Conservation (phyloP, 2,329 filamentous ascomycete genomes). For the Diaporthe nobilis region DNA sequence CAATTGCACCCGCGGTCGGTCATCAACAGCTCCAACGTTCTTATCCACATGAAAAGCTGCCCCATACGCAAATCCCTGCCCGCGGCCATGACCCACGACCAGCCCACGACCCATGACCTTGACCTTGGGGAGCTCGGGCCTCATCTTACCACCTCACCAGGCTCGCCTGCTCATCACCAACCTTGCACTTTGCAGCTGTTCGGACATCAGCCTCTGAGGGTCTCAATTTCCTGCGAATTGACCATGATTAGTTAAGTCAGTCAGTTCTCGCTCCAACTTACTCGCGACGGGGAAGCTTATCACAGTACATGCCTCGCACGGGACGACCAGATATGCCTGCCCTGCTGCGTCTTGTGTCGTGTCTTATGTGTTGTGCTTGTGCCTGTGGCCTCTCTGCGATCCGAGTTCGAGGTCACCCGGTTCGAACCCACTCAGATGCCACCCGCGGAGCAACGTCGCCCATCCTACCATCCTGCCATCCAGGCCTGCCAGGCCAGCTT, state of each 20-base stretch:
- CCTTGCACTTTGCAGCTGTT: slow-evolving; percentile 8
- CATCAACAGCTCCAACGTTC: slow-evolving; percentile 1
- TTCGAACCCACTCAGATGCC: slow-evolving; percentile 29
- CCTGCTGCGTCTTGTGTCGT: neutral
- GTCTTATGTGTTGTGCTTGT: slow-evolving; percentile 1
- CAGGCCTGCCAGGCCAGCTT: slow-evolving; percentile 3
- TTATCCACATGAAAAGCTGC: neutral
- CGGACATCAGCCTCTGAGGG: slow-evolving; percentile 1
- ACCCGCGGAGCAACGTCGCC: slow-evolving; percentile 28
- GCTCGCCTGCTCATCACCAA: neutral
- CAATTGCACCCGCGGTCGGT: neutral
- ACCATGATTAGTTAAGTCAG: neutral
- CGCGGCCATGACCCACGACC: slow-evolving; percentile 12
- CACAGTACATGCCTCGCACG: neutral
- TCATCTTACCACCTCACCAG: slow-evolving; percentile 25
- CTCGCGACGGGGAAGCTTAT: slow-evolving; percentile 20
- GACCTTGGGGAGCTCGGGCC: slow-evolving; percentile 24
- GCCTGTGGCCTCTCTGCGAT: slow-evolving; percentile 21
- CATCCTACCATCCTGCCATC: neutral
- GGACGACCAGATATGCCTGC: neutral
- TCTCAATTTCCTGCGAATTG: slow-evolving; percentile 14
- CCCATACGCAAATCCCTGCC: slow-evolving; percentile 12
- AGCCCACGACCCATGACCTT: slow-evolving; percentile 6
- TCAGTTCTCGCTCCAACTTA: slow-evolving; percentile 16
- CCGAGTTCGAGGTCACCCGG: slow-evolving; percentile 18